Conservation (phyloP, 441 rosid species). For the Eutrema salsugineum region DNA sequence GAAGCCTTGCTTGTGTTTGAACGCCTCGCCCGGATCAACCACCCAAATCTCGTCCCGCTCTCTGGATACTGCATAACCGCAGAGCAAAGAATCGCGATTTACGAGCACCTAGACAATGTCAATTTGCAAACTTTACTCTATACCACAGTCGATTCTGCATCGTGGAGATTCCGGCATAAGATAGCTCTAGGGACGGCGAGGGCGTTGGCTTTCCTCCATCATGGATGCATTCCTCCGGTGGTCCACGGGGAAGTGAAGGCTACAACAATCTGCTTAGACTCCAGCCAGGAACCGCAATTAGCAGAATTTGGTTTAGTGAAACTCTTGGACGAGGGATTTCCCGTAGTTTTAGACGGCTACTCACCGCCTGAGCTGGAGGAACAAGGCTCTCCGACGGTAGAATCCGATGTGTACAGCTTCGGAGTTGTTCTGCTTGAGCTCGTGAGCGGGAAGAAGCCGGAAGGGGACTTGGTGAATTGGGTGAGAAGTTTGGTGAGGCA, state of each 20-base stretch:
- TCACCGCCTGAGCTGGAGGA: constrained; percentile 63
- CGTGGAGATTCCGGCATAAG: constrained; percentile 82
- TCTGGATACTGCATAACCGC: constrained; percentile 86
- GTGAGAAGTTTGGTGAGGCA: constrained; percentile 69
- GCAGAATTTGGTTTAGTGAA: constrained; percentile 84
- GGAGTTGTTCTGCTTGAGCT: constrained; percentile 91
- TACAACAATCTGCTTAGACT: constrained; percentile 75
- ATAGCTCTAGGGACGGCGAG: constrained; percentile 89
- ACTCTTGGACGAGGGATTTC: constrained; percentile 65
- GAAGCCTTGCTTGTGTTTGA: constrained; percentile 81
- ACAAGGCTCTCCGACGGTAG: constrained; percentile 51
- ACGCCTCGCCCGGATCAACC: constrained; percentile 82
- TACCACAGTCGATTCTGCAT: constrained; percentile 43
- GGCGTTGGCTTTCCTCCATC: constrained; percentile 89
- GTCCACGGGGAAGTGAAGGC: constrained; percentile 86
- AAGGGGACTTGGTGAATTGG: constrained; percentile 66
- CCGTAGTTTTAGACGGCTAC: constrained; percentile 61
- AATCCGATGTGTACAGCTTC: constrained; percentile 86
- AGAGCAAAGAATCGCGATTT: constrained; percentile 86
- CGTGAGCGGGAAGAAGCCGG: constrained; percentile 74
- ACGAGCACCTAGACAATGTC: constrained; percentile 81
- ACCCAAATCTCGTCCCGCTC: constrained; percentile 81
- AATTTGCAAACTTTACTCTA: constrained; percentile 76
- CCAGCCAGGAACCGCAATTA: constrained; percentile 71
- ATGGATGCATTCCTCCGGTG: constrained; percentile 89